Base-by-base conservation (phyloP, 805 yeast species). In the Nakazawaea holstii region DNA sequence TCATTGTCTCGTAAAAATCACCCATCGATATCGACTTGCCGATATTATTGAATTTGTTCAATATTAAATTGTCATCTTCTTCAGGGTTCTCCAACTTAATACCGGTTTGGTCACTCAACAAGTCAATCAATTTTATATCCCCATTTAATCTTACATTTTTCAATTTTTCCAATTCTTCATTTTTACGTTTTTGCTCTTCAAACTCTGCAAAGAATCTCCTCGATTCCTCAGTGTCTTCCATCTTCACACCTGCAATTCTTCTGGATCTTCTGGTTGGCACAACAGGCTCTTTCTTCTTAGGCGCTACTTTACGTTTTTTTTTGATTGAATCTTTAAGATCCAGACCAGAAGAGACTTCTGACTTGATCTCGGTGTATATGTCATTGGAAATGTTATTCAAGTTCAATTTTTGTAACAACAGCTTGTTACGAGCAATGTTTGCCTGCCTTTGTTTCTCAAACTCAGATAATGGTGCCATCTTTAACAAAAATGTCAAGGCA, bases 361-460 rank as follows among this genome's bases (percentile, higher is more conserved):
- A 59, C 54, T 62, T 61, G 48, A 74, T 61, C 45, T 79, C 85
- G 11, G 66, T 65, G 27, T 73, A 65, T 43, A 85, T 76, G 2
- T 80, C 80, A 30, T 67, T 64, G 1, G 84, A 72, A 3, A 84
- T 63, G 10, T 78, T 65, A 43, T 79, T 82, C 15, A 92, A 69
- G 53, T 89, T 85, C 53, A 92, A 72, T 53, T 84, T 80, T 55
- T 79, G 73, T 45, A 92, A 69, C 24, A 91, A 74, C 53, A 81
- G 87, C 61, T 82, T 80, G 65, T 92, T 94, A 43, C 98, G 73
- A 53, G 81, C 87, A 50, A 92, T 94, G 59, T 88, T 89, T 49
- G 79, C 87, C 58, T 76, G 82, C 50, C 95, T 66, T 59, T 80
- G 82, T 56, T 70, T 76, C 62, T 87, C 94, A 59, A 87, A 84